These are phyloP conservation scores for Blastobotrys terrestris DNA, from an alignment of 805 yeast genomes.

Conservation along the genomic window DNA sequence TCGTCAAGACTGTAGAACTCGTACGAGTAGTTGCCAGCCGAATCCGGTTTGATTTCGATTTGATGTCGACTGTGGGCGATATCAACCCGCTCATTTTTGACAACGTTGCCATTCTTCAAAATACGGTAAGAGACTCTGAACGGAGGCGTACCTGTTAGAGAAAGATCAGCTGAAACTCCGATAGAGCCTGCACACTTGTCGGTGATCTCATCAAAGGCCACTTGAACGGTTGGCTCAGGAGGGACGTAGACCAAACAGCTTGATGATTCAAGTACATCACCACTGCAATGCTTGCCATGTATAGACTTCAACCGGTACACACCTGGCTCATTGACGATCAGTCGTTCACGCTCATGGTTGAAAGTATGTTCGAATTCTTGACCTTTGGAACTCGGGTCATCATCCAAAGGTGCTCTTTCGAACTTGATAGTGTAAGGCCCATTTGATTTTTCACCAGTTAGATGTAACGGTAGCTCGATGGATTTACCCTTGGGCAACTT, in stretches of 20 bases:
- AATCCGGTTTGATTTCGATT: conserved; percentile 66
- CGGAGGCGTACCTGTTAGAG: conserved; percentile 74
- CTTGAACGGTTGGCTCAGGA: conserved; percentile 44
- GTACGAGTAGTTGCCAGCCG: conserved; percentile 77
- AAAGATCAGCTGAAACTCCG: conserved; percentile 70
- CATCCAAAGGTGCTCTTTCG: conserved; percentile 29
- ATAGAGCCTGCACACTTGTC: conserved; percentile 92
- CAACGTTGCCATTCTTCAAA: conserved; percentile 33
- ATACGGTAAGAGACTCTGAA: conserved; percentile 60
- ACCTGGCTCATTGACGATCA: conserved; percentile 50
- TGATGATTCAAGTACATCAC: conserved; percentile 53
- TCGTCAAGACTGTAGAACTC: conserved; percentile 62
- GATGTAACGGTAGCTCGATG: conserved; percentile 16
- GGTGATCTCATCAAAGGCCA: conserved; percentile 49
- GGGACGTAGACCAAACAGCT: conserved; percentile 51
- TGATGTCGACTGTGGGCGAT: conserved; percentile 40
- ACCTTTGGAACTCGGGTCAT: conserved; percentile 12
- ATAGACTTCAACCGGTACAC: conserved; percentile 50
- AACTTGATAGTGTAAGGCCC: conserved; percentile 43
- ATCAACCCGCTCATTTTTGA: conserved; percentile 26
- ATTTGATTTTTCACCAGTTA: conserved; percentile 30
- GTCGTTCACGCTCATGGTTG: conserved; percentile 21
- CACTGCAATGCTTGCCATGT: conserved; percentile 58
- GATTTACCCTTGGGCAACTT: conserved; percentile 25
- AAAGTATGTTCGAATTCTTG: conserved; percentile 6